Conservation (phyloP, 2,329 filamentous ascomycete genomes). For the Neopestalotiopsis sp. region DNA sequence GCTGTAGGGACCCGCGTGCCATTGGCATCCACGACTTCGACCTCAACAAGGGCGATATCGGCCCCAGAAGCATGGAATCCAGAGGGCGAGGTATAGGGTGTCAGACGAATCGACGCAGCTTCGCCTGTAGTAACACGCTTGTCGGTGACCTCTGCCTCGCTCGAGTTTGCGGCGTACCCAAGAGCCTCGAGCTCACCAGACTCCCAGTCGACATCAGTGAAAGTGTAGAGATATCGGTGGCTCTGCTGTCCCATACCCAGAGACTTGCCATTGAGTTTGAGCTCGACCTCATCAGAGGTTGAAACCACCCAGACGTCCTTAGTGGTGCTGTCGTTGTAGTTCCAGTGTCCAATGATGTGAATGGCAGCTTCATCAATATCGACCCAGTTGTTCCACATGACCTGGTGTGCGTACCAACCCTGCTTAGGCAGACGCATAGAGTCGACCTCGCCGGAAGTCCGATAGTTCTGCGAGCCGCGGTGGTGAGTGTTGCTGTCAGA, state of each 20-base stretch:
- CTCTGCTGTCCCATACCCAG: slow-evolving; percentile 10
- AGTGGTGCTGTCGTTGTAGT: slow-evolving; percentile 16
- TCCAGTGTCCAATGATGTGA: slow-evolving; percentile 16
- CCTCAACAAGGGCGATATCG: not conserved
- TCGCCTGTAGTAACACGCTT: slow-evolving; percentile 11
- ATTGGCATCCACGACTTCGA: slow-evolving; percentile 5
- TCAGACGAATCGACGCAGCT: slow-evolving; percentile 13
- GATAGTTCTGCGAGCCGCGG: slow-evolving; percentile 12
- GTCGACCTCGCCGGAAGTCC: slow-evolving; percentile 15
- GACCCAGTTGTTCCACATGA: slow-evolving; percentile 19
- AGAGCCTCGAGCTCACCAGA: slow-evolving; percentile 5
- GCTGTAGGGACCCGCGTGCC: slow-evolving; percentile 6
- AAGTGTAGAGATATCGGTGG: slow-evolving; percentile 2
- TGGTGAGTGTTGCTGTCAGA: slow-evolving; percentile 17
- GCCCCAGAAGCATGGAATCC: not conserved
- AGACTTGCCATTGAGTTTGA: slow-evolving; percentile 12
- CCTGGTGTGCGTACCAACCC: slow-evolving; percentile 9
- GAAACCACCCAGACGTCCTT: slow-evolving; percentile 17
- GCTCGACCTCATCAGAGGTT: slow-evolving; percentile 12
- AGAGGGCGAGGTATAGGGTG: not conserved
- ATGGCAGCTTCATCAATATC: slow-evolving; percentile 6
- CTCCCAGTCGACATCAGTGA: not conserved
- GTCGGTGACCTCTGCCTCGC: not conserved
- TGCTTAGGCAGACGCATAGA: slow-evolving; percentile 14
- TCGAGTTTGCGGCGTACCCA: not conserved